A percentile compares a stretch with the other conserved stretches of the same genome.
Evolutionary conservation across 2,329 filamentous ascomycete genomes (phyloP).

Genomic region (Colletotrichum echinochloae): DNA sequence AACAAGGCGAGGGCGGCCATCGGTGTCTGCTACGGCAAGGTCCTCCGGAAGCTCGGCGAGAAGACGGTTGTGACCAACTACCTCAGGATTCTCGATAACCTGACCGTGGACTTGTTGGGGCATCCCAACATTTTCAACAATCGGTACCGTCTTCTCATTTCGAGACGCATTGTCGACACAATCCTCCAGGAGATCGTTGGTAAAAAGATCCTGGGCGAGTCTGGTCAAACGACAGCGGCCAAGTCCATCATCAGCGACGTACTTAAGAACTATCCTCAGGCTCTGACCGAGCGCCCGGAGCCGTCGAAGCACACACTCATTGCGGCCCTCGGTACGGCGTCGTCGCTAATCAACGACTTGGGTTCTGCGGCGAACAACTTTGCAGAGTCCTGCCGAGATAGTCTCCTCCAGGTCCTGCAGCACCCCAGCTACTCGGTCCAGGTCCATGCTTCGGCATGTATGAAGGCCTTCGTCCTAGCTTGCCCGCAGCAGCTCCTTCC

Average conservation of each 20-base stretch:
- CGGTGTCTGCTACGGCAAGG: slow-evolving; percentile 86
- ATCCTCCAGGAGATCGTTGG: slow-evolving; percentile 88
- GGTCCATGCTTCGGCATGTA: slow-evolving; percentile 85
- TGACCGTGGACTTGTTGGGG: slow-evolving; percentile 84
- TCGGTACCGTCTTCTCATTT: slow-evolving; percentile 87
- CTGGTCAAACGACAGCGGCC: slow-evolving; percentile 85
- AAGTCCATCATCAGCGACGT: slow-evolving; percentile 87
- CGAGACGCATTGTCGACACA: slow-evolving; percentile 85
- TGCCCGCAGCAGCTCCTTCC: slow-evolving; percentile 93
- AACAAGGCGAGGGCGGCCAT: slow-evolving; percentile 86
- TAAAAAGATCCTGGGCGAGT: slow-evolving; percentile 85
- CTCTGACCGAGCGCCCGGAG: slow-evolving; percentile 86
- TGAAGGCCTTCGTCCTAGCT: slow-evolving; percentile 88
- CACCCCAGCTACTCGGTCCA: slow-evolving; percentile 98
- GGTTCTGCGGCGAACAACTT: slow-evolving; percentile 85
- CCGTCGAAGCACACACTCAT: slow-evolving; percentile 89
- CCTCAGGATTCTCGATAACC: slow-evolving; percentile 80
- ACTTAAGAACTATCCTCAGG: slow-evolving; percentile 94
- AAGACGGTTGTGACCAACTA: slow-evolving; percentile 88
- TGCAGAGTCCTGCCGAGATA: slow-evolving; percentile 87
- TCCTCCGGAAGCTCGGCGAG: slow-evolving; percentile 83
- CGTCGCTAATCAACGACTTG: slow-evolving; percentile 81
- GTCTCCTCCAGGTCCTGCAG: slow-evolving; percentile 87
- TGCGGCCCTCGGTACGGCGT: slow-evolving; percentile 81
- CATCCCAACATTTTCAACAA: slow-evolving; percentile 82